phyloP scores from a whole-genome alignment of 2,329 filamentous ascomycete species.

The Ceratocystis diversiconidia region DNA sequence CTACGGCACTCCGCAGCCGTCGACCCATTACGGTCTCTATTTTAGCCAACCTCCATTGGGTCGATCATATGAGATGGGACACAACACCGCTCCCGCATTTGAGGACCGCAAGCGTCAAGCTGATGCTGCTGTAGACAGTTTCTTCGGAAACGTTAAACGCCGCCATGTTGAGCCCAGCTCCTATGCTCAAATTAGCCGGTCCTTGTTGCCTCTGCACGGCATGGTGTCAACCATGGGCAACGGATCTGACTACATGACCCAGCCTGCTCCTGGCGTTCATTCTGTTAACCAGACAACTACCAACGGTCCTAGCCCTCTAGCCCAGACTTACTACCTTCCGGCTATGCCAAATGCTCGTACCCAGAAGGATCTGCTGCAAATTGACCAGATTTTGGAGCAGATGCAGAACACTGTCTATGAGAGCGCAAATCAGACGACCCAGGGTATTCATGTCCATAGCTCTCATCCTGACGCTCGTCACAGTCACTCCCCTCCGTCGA shows the following conservation, averaged over 20 bases:
- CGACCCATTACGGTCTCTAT: constrained; percentile 57
- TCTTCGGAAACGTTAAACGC: constrained; percentile 86
- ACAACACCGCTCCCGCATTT: constrained; percentile 29
- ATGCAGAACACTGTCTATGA: constrained; percentile 95
- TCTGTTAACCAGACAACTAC: constrained; percentile 41
- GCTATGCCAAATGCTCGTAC: constrained; percentile 78
- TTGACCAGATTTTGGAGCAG: constrained; percentile 89
- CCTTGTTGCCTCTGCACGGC: constrained; percentile 67
- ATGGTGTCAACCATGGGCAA: constrained; percentile 48
- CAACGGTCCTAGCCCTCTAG: constrained; percentile 39
- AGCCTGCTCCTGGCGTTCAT: constrained; percentile 29
- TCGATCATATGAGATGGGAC: constrained; percentile 18
- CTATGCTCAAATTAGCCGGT: constrained; percentile 84
- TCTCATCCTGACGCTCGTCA: constrained; percentile 50
- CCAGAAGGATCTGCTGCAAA: constrained; percentile 84
- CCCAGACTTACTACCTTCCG: constrained; percentile 68
- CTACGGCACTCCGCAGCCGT: constrained; percentile 45
- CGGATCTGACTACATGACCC: constrained; percentile 41
- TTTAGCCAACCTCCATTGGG: constrained; percentile 53
- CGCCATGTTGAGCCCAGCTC: constrained; percentile 76
- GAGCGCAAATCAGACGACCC: constrained; percentile 68
- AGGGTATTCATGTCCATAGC: constrained; percentile 62
- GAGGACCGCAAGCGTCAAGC: constrained; percentile 73
- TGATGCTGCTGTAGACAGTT: constrained; percentile 71
- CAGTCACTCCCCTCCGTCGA: constrained; percentile 38